A percentile compares a stretch with the other conserved stretches of the same genome.
phyloP scores from a whole-genome alignment of 2,329 filamentous ascomycete genomes.

The Aspergillus hortae region DNA sequence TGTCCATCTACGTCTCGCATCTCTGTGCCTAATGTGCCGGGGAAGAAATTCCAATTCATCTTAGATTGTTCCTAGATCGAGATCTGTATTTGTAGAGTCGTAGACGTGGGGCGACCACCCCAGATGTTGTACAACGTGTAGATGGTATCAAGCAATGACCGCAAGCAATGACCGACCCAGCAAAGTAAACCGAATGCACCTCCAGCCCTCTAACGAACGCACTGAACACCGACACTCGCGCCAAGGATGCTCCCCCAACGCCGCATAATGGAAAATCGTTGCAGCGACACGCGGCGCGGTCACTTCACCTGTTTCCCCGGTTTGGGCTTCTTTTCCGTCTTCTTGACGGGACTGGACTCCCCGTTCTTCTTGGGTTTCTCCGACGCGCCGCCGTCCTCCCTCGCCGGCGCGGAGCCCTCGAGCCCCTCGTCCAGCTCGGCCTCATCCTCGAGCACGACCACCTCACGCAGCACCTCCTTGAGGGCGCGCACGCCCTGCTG shows the following conservation, averaged over 20 bases:
- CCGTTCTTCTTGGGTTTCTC: constrained; percentile 15
- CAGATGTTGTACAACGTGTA: constrained; percentile 9
- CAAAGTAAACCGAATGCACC: neutral
- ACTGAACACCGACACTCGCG: neutral
- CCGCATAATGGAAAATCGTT: neutral
- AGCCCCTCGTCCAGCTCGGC: constrained; percentile 6
- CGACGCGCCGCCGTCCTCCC: constrained; percentile 4
- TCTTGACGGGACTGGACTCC: constrained; percentile 22
- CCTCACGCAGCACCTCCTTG: constrained; percentile 50
- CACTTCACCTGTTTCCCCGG: constrained; percentile 19
- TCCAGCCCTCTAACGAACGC: neutral
- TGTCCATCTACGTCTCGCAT: constrained; percentile 10
- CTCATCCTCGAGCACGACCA: constrained; percentile 46
- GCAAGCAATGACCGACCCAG: constrained; percentile 5
- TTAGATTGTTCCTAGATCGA: neutral
- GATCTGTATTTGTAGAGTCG: neutral
- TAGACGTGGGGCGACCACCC: neutral
- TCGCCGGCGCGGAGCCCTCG: constrained; percentile 6
- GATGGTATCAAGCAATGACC: constrained; percentile 9
- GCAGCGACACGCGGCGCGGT: neutral
- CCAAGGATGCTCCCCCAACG: neutral
- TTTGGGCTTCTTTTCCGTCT: constrained; percentile 23
- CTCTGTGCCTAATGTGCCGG: constrained; percentile 27
- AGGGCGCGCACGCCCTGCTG: constrained; percentile 50
- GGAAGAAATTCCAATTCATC: constrained; percentile 1